Conservation (phyloP, 2,329 filamentous ascomycete genomes). For the Eutypella sp. region DNA sequence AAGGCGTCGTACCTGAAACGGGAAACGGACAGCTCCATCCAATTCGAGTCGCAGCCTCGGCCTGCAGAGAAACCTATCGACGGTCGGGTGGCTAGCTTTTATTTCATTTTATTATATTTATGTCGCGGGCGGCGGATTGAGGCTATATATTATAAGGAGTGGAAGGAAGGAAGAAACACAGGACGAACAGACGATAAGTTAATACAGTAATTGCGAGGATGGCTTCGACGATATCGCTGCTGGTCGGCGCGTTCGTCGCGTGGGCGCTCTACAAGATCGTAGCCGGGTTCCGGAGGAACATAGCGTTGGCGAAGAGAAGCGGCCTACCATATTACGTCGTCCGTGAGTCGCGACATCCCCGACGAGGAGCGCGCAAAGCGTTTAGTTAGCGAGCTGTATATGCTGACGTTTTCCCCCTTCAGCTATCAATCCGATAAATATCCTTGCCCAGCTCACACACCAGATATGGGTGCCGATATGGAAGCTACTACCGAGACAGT, state of each 20-base stretch:
- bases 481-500: slow-evolving; percentile 47
- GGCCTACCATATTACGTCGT: slow-evolving; percentile 49
- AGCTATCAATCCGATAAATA: slow-evolving; percentile 47
- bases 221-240: slow-evolving; percentile 31
- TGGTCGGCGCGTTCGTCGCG: slow-evolving; percentile 27
- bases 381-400: not conserved
- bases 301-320: slow-evolving; percentile 44
- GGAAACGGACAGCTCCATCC: too few relatives aligned
- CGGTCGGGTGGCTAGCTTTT: too few relatives aligned
- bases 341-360: slow-evolving; percentile 46
- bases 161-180: too few relatives aligned
- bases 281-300: slow-evolving; percentile 37
- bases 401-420: slow-evolving; percentile 5
- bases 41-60: too few relatives aligned
- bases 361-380: not conserved
- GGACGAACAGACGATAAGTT: too few relatives aligned
- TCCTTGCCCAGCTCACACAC: slow-evolving; percentile 51
- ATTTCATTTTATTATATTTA: too few relatives aligned
- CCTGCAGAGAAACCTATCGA: too few relatives aligned
- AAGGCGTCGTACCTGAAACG: too few relatives aligned
- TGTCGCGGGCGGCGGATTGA: too few relatives aligned
- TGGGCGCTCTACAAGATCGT: slow-evolving; percentile 28
- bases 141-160: too few relatives aligned
- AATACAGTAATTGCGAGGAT: too few relatives aligned
- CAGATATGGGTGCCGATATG: slow-evolving; percentile 52